Conservation (phyloP, 106 monocot genomes). For the Acorus calamus region DNA sequence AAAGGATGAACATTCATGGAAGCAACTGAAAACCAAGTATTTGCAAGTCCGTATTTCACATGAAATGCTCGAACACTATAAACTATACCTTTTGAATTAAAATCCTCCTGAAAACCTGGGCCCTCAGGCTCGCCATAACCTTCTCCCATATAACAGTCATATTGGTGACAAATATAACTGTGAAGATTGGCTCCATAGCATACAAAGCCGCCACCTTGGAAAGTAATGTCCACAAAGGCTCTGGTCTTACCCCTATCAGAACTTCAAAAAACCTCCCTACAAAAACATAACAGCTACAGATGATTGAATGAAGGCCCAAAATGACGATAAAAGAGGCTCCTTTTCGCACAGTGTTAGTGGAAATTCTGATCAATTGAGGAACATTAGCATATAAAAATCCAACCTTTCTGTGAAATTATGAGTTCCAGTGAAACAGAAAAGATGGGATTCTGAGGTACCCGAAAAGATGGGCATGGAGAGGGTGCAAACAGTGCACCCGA, state of each 20-base stretch:
- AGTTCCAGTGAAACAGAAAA: no score
- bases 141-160: conserved; percentile 92
- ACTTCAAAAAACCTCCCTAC: conserved; percentile 90
- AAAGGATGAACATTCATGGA: no score
- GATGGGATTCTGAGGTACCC: conserved; percentile 22
- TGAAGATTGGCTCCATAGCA: conserved; percentile 78
- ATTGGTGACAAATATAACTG: conserved; percentile 70
- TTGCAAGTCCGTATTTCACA: no score
- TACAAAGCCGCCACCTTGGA: conserved; percentile 74
- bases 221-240: conserved; percentile 58
- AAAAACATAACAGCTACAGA: neutral
- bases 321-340: neutral
- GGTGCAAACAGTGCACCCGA: conserved; percentile 67
- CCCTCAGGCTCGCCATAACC: conserved; percentile 74
- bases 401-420: no score
- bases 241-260: conserved; percentile 69
- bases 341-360: no score
- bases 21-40: no score
- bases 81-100: conserved; percentile 70
- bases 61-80: no score
- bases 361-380: no score
- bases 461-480: conserved; percentile 94
- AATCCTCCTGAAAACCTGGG: conserved; percentile 77
- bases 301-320: neutral
- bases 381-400: no score